Conservation (phyloP, 805 yeast genomes). For the Sungouiozyma intestinalis region DNA sequence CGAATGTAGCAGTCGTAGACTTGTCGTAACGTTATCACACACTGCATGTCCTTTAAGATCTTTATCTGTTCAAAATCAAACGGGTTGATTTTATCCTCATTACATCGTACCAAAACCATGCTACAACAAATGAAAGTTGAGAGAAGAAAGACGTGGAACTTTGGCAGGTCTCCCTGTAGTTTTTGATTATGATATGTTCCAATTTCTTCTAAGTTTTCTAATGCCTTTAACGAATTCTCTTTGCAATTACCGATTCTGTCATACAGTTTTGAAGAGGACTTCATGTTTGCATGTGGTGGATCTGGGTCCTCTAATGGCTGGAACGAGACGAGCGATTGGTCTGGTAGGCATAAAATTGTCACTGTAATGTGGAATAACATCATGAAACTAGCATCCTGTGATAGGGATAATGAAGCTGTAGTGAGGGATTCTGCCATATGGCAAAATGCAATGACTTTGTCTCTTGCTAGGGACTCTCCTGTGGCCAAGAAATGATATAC, state of each 20-base stretch:
- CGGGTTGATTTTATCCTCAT: slow-evolving; percentile 16
- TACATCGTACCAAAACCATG: slow-evolving; percentile 11
- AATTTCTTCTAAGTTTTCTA: slow-evolving; percentile 14
- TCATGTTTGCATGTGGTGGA: slow-evolving; percentile 1
- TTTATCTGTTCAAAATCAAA: slow-evolving; percentile 24
- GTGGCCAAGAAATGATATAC: slow-evolving; percentile 4
- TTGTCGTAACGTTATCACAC: slow-evolving; percentile 8
- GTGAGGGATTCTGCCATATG: background rate
- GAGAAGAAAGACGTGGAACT: slow-evolving; percentile 16
- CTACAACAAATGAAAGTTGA: slow-evolving; percentile 18
- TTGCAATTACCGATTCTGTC: slow-evolving; percentile 7
- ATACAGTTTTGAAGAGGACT: slow-evolving; percentile 5
- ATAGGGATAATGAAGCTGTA: slow-evolving; percentile 10
- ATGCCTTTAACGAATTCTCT: slow-evolving; percentile 12
- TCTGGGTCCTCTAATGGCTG: background rate
- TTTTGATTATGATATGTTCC: slow-evolving; percentile 1
- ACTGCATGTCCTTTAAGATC: slow-evolving; percentile 7
- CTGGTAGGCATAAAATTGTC: slow-evolving; percentile 9
- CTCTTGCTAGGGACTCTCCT: background rate
- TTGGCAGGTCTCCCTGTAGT: slow-evolving; percentile 4
- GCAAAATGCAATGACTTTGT: background rate
- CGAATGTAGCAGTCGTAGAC: slow-evolving; percentile 11
- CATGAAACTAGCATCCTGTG: slow-evolving; percentile 17
- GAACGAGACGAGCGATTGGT: background rate
- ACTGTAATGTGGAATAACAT: slow-evolving; percentile 13